These are phyloP conservation scores for Xylaria polymorpha DNA, from an alignment of 2,329 filamentous ascomycete species.

Conservation along the genomic window DNA sequence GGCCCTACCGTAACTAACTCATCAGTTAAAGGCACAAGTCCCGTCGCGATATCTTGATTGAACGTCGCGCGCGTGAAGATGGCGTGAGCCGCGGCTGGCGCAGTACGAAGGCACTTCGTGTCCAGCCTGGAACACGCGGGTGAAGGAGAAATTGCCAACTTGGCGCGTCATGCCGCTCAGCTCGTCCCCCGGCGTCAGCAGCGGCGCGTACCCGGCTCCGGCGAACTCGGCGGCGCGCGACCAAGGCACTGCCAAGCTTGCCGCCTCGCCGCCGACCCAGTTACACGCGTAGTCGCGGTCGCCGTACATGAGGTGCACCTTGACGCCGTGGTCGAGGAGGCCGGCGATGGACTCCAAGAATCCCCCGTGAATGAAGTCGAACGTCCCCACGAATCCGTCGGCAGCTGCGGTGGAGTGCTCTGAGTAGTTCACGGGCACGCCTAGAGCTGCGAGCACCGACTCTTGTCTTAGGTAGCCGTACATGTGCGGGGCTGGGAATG, in stretches of 20 bases:
- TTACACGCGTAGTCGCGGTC: conserved; percentile 67
- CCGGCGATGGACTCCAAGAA: conserved; percentile 56
- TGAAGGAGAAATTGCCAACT: conserved; percentile 67
- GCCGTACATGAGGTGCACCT: conserved; percentile 66
- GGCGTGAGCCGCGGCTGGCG: conserved; percentile 17
- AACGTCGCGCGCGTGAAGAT: conserved; percentile 56
- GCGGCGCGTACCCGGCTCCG: conserved; percentile 71
- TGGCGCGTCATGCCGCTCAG: conserved; percentile 71
- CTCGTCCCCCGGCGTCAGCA: conserved; percentile 49
- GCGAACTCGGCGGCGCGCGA: conserved; percentile 66
- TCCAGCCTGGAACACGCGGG: conserved; percentile 45
- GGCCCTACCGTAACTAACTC: conserved; percentile 43
- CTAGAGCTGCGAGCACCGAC: conserved; percentile 64
- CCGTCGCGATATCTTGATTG: conserved; percentile 59
- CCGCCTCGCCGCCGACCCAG: conserved; percentile 66
- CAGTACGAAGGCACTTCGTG: conserved; percentile 30
- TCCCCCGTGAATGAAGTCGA: conserved; percentile 42
- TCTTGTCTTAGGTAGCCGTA: conserved; percentile 64
- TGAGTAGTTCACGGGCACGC: conserved; percentile 67
- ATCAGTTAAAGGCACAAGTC: conserved; percentile 62
- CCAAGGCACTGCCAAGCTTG: conserved; percentile 57
- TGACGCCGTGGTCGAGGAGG: conserved; percentile 64
- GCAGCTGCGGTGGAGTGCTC: conserved; percentile 54
- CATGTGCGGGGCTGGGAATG: conserved; percentile 62
- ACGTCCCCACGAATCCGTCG: conserved; percentile 51